Evolutionary conservation across 768 basidiomycete species (phyloP), one percentile per base, ranked within the genome.

Genomic region (Pulveroboletus sp.): DNA sequence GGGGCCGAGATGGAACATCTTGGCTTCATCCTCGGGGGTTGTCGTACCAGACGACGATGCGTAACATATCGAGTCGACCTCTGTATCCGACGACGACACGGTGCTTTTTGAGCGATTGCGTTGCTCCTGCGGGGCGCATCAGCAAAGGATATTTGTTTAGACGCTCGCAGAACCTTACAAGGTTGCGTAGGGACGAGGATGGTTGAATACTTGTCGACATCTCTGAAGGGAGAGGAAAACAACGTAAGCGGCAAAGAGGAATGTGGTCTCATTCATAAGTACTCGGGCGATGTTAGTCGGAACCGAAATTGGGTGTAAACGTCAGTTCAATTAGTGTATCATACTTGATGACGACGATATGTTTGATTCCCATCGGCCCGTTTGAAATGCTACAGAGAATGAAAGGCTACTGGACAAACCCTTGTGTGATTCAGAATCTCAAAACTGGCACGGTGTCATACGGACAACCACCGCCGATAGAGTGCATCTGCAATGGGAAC

Each of bases 401-500:
- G 33, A 24, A 43, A 29, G 29, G 38, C 49, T 40, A 48, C 20
- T 29, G 40, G 17, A 49, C 47, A 42, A 20, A 31, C 19, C 12
- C 16, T 40, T 37, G 9, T 27, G 25, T 2, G 5, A n/a, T n/a
- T n/a, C n/a, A n/a, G n/a, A 34, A 36, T 36, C 38, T 25, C 24
- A 16, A n/a, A 24, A 40, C 27, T 11, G 9, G 4, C 27, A 16
- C 23, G 14, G 16, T 16, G 33, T 33, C 14, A 33, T n/a, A 33
- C 8, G 33, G 33, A 33, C n/a, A 16, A 33, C 33, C 33, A 33
- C 14, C 13, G 14, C 33, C 33, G 33, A 33, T n/a, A 33, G 14
- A 33, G 69, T 1, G 72, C 73, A 54, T 87, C 78, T 4, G 89
- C 91, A 23, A 91, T 64, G 0, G 81, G 76, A 2, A 76, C 74